Base-by-base conservation (phyloP, 805 yeast species). In the Kazachstania bromeliacearum region DNA sequence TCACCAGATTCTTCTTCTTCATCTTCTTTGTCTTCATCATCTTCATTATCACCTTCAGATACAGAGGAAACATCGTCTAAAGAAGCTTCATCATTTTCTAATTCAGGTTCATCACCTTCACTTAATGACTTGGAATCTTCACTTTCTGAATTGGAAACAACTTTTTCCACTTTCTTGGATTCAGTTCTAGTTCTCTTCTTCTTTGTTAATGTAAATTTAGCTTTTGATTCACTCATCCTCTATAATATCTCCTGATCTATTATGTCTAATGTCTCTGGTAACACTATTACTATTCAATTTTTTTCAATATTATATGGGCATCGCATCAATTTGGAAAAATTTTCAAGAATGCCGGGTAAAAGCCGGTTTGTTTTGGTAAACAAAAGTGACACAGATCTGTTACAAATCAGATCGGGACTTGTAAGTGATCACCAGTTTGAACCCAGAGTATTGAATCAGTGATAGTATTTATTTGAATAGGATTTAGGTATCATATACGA, bases 1-100 rank as follows among this genome's bases (percentile, higher is more conserved):
- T 51, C 64, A 16, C 35, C 43, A 5, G 20, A 36, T 13, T 39
- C 50, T 10, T 48, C 51, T 17, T 44, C 53, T 5, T 47, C 54
- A 14, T 39, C 55, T 5, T 44, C 46, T 3, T 51, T 48, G 2
- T 34, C 48, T 15, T 40, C 54, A 13, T 40, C 56, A 9, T 46
- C 53, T 3, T 25, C 38, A 17, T 23, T 28, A 20, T 46, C 57
- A n/a, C n/a, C n/a, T n/a, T n/a, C n/a, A n/a, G n/a, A n/a, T n/a
- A n/a, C n/a, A 13, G 50, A 38, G 9, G 48, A 43, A 7, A 38
- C 51, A 19, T 48, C 52, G 13, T 38, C 47, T 25, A 42, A 27
- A 31, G 44, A 48, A 6, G 35, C 22, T 26, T 46, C 59, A 9
- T 45, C 50, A 15, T 42, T 53, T 27, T 36, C 39, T 18, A 35